phyloP scores from a whole-genome alignment of 768 basidiomycete genomes.

The Amanita jacksonii region DNA sequence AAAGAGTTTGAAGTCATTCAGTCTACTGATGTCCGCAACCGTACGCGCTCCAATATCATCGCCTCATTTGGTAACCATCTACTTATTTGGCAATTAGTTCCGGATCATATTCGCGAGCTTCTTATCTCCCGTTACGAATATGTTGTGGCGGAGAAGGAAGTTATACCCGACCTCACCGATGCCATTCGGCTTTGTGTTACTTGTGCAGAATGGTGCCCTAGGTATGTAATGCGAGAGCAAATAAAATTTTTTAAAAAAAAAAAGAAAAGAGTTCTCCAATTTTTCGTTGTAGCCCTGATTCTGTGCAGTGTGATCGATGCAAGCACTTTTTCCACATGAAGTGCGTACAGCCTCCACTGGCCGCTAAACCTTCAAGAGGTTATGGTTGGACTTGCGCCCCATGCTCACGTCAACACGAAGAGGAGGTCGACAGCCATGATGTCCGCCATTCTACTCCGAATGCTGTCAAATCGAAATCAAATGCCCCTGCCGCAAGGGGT shows the following conservation, averaged over 20 bases:
- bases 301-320: slow-evolving; percentile 86
- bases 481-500: slow-evolving; percentile 62
- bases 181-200: slow-evolving; percentile 74
- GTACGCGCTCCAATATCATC: slow-evolving; percentile 46
- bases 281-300: slow-evolving; percentile 49
- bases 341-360: slow-evolving; percentile 86
- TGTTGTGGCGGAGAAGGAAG: slow-evolving; percentile 90
- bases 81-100: slow-evolving; percentile 42
- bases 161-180: slow-evolving; percentile 86
- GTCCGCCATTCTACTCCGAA: slow-evolving; percentile 48
- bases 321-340: slow-evolving; percentile 92
- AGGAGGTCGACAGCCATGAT: slow-evolving; percentile 72
- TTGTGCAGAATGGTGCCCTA: slow-evolving; percentile 85
- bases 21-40: slow-evolving; percentile 76
- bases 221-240: slow-evolving; percentile 35
- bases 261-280: neutral
- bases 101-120: slow-evolving; percentile 68
- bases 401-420: slow-evolving; percentile 81
- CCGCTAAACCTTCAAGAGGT: slow-evolving; percentile 87
- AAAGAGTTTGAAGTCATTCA: slow-evolving; percentile 96
- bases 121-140: slow-evolving; percentile 85
- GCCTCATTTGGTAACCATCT: slow-evolving; percentile 13
- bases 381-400: slow-evolving; percentile 98
- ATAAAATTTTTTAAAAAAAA: no score
- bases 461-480: slow-evolving; percentile 47